Evolutionary conservation across 2,329 filamentous ascomycete species (phyloP).

Genomic region (Paramyrothecium sp.): DNA sequence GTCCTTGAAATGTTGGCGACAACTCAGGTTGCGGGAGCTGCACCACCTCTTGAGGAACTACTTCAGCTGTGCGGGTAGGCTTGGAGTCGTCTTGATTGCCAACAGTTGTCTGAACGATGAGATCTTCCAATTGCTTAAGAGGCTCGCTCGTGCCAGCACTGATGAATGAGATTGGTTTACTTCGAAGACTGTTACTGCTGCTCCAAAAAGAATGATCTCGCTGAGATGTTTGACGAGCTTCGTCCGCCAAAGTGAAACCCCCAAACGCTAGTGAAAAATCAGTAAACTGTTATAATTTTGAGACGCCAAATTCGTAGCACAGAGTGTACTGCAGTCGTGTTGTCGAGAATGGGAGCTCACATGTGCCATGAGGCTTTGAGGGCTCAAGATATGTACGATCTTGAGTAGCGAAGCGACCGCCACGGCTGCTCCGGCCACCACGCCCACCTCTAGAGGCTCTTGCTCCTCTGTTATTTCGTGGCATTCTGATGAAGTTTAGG

Average conservation of each 20-base stretch:
- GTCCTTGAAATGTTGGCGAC: too few species aligned
- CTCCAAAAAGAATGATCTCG: slow-evolving; percentile 41
- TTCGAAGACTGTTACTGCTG: slow-evolving; percentile 40
- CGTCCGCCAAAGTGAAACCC: slow-evolving; percentile 36
- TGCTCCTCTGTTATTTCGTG: slow-evolving; percentile 20
- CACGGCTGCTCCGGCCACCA: slow-evolving; percentile 15
- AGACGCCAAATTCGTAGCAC: too few species aligned
- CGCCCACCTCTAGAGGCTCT: slow-evolving; percentile 12
- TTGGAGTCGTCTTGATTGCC: too few species aligned
- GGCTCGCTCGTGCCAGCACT: slow-evolving; percentile 53
- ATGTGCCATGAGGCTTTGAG: background rate
- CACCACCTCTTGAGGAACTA: background rate
- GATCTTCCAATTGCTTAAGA: slow-evolving; percentile 36
- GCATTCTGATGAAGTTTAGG: slow-evolving; percentile 11
- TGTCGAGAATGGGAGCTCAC: background rate
- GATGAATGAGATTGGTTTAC: slow-evolving; percentile 49
- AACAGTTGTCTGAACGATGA: slow-evolving; percentile 4
- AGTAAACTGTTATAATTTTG: background rate
- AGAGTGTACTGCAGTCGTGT: too few species aligned
- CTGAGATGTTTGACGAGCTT: slow-evolving; percentile 47
- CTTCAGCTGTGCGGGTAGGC: too few species aligned
- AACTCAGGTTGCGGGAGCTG: background rate
- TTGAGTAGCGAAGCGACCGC: slow-evolving; percentile 10
- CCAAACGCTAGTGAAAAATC: slow-evolving; percentile 9
- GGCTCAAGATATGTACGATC: background rate